These are phyloP conservation scores for Fusarium robinianum DNA, from an alignment of 2,329 filamentous ascomycete species.

Conservation along the genomic window DNA sequence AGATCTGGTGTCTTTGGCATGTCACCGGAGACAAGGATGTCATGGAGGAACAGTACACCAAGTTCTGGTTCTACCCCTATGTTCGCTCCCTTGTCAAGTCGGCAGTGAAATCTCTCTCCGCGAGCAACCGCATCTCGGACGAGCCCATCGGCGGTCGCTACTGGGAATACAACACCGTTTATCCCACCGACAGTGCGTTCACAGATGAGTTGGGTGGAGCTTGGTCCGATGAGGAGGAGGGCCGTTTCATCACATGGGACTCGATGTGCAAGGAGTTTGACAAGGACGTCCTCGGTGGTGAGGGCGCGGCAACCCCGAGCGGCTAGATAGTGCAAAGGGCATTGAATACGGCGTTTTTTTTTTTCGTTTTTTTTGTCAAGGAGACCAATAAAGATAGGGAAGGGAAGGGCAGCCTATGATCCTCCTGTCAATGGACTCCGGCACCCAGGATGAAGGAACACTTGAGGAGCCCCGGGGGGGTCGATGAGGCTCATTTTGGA, in stretches of 20 bases:
- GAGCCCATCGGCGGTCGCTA: conserved; percentile 14
- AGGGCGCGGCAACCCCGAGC: conserved; percentile 4
- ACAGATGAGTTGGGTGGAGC: conserved; percentile 28
- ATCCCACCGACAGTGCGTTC: conserved; percentile 7
- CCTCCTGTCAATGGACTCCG: too few relatives aligned
- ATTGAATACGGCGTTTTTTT: neutral
- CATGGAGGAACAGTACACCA: conserved; percentile 20
- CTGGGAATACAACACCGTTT: conserved; percentile 14
- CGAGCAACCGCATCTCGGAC: conserved; percentile 4
- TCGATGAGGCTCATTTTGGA: too few relatives aligned
- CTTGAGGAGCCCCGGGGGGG: too few relatives aligned
- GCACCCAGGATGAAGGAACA: too few relatives aligned
- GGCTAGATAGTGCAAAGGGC: neutral
- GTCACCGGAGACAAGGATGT: conserved; percentile 20
- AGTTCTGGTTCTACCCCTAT: conserved; percentile 24
- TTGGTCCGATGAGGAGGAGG: conserved; percentile 23
- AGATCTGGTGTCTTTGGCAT: conserved; percentile 25
- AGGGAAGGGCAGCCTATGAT: too few relatives aligned
- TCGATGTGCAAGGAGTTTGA: conserved; percentile 37
- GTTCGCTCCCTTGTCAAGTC: conserved; percentile 14
- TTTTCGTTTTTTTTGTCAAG: neutral
- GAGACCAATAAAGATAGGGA: too few relatives aligned
- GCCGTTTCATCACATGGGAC: conserved; percentile 35
- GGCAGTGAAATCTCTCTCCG: conserved; percentile 11
- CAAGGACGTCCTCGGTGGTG: conserved; percentile 32